Percentiles rank a stretch among this genome's conserved stretches.
These are phyloP conservation scores for Hemileccinum rubropunctum DNA, from an alignment of 768 basidiomycete genomes.

Conservation along the genomic window DNA sequence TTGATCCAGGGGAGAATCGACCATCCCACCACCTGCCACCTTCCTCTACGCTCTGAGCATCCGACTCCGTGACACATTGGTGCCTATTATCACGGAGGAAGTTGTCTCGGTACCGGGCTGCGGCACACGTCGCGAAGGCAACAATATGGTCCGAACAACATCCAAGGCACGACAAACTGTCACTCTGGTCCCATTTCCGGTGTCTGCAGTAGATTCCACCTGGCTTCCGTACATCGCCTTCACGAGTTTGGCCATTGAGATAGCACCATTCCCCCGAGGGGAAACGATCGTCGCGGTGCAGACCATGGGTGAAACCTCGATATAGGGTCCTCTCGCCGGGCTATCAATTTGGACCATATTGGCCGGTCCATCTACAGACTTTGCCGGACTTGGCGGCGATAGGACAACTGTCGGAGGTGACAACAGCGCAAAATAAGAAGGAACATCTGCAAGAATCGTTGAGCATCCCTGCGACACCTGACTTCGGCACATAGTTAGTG, in stretches of 20 bases:
- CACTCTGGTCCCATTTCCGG: background rate
- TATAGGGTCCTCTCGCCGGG: background rate
- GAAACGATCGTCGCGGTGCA: slow-evolving; percentile 1
- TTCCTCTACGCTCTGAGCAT: slow-evolving; percentile 3
- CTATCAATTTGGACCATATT: background rate
- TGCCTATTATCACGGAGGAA: background rate
- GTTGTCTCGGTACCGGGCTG: background rate
- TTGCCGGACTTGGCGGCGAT: too few relatives aligned
- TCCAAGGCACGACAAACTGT: background rate
- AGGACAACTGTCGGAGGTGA: too few relatives aligned
- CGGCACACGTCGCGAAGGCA: background rate
- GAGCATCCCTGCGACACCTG: too few relatives aligned
- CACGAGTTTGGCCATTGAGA: background rate
- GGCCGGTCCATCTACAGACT: too few relatives aligned
- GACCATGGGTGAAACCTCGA: background rate
- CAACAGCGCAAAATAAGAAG: too few relatives aligned
- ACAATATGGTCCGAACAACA: background rate
- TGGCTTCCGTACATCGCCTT: background rate
- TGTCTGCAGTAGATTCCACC: background rate
- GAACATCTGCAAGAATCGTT: too few relatives aligned
- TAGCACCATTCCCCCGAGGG: background rate
- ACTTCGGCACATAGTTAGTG: too few relatives aligned
- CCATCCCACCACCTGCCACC: background rate
- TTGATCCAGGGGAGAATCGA: background rate
- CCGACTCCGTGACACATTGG: background rate